Conservation (phyloP, 2,329 filamentous ascomycete genomes). For the Fusarium armeniacum region DNA sequence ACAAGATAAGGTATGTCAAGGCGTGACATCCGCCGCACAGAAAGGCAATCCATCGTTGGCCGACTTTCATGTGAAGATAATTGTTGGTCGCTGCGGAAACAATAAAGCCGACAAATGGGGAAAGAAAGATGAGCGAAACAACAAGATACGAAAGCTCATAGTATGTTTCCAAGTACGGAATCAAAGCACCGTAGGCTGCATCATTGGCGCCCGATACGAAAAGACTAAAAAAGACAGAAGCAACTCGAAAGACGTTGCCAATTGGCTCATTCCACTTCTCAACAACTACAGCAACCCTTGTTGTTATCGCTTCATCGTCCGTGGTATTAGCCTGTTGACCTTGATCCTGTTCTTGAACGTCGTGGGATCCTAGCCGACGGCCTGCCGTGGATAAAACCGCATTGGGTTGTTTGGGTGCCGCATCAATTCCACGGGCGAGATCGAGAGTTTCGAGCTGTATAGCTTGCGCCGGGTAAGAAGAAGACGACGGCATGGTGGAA, state of each 20-base stretch:
- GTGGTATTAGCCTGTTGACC: neutral
- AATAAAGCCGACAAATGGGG: slow-evolving; percentile 75
- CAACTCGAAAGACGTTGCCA: slow-evolving; percentile 61
- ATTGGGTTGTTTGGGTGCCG: slow-evolving; percentile 20
- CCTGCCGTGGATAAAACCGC: slow-evolving; percentile 15
- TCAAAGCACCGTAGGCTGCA: slow-evolving; percentile 60
- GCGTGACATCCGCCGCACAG: slow-evolving; percentile 72
- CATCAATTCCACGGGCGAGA: neutral
- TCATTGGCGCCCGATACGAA: slow-evolving; percentile 72
- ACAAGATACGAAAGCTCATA: slow-evolving; percentile 73
- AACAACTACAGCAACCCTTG: neutral
- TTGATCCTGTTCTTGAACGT: neutral
- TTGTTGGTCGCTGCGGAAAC: slow-evolving; percentile 73
- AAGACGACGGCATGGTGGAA: slow-evolving; percentile 1
- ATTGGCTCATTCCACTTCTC: slow-evolving; percentile 42
- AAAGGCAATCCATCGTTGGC: slow-evolving; percentile 69
- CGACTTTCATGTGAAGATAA: slow-evolving; percentile 49
- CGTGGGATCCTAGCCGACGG: slow-evolving; percentile 23
- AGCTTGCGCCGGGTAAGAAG: slow-evolving; percentile 18
- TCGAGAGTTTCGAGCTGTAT: slow-evolving; percentile 26
- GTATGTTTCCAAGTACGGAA: slow-evolving; percentile 58
- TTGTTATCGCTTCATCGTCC: slow-evolving; percentile 2
- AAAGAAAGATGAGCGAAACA: slow-evolving; percentile 75
- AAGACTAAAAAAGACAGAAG: slow-evolving; percentile 70
- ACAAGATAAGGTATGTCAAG: slow-evolving; percentile 72